phyloP scores from a whole-genome alignment of 2,329 filamentous ascomycete species.

The Gaeumannomyces tritici region DNA sequence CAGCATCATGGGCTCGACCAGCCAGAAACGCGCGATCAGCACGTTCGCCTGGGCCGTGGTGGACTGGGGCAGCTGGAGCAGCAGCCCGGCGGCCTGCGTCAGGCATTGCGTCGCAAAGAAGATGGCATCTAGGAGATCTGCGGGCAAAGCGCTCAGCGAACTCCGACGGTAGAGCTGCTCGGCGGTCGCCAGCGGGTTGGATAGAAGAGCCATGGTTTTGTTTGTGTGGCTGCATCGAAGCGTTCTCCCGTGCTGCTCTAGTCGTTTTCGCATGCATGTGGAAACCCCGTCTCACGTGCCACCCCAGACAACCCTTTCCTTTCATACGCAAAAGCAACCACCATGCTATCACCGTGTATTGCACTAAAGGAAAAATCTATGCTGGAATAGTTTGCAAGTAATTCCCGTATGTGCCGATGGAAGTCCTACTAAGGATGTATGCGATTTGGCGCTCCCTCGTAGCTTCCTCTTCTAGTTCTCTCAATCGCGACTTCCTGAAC shows the following conservation, averaged over 20 bases:
- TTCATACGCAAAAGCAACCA: too few relatives aligned
- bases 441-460: too few relatives aligned
- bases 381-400: too few relatives aligned
- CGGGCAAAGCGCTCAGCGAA: conserved; percentile 48
- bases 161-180: conserved; percentile 54
- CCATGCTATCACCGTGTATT: too few relatives aligned
- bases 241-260: not conserved
- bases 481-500: too few relatives aligned
- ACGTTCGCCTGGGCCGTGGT: conserved; percentile 80
- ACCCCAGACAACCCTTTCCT: too few relatives aligned
- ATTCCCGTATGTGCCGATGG: too few relatives aligned
- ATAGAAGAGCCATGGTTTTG: conserved; percentile 47
- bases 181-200: conserved; percentile 64
- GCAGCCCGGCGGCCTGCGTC: conserved; percentile 68
- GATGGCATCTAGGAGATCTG: conserved; percentile 61
- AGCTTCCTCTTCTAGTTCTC: too few relatives aligned
- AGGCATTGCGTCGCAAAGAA: conserved; percentile 64
- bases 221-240: not conserved
- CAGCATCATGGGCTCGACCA: conserved; percentile 44
- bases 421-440: too few relatives aligned
- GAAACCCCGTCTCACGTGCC: too few relatives aligned
- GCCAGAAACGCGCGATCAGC: conserved; percentile 72
- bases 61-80: conserved; percentile 77
- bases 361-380: too few relatives aligned
- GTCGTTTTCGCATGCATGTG: not conserved